phyloP scores from a whole-genome alignment of 148 eudicot species.

The Linanthus parryae region DNA sequence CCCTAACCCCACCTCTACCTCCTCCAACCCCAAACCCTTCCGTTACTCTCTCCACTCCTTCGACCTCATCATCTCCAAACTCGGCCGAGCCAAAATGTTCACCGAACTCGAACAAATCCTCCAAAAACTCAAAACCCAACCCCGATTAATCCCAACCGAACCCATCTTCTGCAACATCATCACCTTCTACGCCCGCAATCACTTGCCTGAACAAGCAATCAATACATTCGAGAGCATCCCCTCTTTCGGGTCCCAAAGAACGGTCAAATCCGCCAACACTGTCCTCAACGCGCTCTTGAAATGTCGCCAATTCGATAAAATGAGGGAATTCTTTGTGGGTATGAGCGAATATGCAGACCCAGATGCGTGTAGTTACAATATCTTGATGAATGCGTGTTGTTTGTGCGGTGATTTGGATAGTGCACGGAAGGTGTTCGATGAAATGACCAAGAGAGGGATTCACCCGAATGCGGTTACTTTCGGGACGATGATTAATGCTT shows the following conservation, averaged over 20 bases:
- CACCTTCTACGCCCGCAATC: slow-evolving; percentile 39
- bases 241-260: slow-evolving; percentile 43
- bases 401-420: slow-evolving; percentile 32
- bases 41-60: slow-evolving; percentile 54
- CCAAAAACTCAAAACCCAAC: slow-evolving; percentile 42
- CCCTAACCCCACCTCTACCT: slow-evolving; percentile 36
- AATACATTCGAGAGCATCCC: slow-evolving; percentile 47
- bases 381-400: slow-evolving; percentile 53
- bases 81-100: slow-evolving; percentile 73
- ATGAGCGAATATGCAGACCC: slow-evolving; percentile 35
- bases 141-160: slow-evolving; percentile 44
- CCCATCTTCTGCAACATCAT: slow-evolving; percentile 69
- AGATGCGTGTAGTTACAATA: slow-evolving; percentile 65
- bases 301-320: slow-evolving; percentile 41
- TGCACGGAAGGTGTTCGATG: slow-evolving; percentile 68
- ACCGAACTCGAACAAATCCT: slow-evolving; percentile 50
- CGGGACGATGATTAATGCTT: slow-evolving; percentile 53
- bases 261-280: slow-evolving; percentile 60
- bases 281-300: slow-evolving; percentile 44
- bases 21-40: slow-evolving; percentile 34
- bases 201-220: slow-evolving; percentile 41
- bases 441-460: slow-evolving; percentile 50
- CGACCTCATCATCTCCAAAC: slow-evolving; percentile 73
- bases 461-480: slow-evolving; percentile 53
- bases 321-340: slow-evolving; percentile 33